Conservation (phyloP, 2,329 filamentous ascomycete species). For the Epichloe glyceriae region DNA sequence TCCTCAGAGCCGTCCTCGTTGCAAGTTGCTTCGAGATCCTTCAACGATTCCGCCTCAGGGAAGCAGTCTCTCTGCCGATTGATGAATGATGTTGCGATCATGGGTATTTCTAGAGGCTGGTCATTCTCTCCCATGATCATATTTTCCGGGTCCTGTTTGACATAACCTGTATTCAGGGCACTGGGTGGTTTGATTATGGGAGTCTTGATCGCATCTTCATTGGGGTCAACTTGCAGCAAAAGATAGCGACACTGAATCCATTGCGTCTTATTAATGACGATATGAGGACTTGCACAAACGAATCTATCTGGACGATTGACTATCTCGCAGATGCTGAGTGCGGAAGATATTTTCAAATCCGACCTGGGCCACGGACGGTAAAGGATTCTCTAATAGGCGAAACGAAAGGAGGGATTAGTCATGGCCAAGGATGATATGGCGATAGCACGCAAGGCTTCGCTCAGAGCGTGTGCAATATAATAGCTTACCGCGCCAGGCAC, state of each 20-base stretch:
- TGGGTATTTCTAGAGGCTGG: slow-evolving; percentile 13
- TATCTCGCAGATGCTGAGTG: slow-evolving; percentile 72
- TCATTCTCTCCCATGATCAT: slow-evolving; percentile 3
- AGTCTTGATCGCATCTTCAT: neutral
- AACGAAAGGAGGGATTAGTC: neutral
- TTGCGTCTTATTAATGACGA: slow-evolving; percentile 62
- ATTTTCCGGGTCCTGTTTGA: slow-evolving; percentile 15
- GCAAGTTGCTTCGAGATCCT: neutral
- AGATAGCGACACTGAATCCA: slow-evolving; percentile 90
- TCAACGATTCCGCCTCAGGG: neutral
- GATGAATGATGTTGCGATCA: slow-evolving; percentile 13
- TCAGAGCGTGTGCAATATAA: too few species aligned
- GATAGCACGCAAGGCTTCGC: neutral
- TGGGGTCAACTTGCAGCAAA: slow-evolving; percentile 34
- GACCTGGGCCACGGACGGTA: slow-evolving; percentile 51
- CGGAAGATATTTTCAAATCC: slow-evolving; percentile 40
- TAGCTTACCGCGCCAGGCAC: neutral
- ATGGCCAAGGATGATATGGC: neutral
- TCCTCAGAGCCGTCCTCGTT: neutral
- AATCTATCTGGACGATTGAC: slow-evolving; percentile 61
- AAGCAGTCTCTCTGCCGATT: neutral
- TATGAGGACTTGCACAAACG: slow-evolving; percentile 39
- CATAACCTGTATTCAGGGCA: slow-evolving; percentile 8
- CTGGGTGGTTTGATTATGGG: slow-evolving; percentile 6
- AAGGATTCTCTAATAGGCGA: neutral